phyloP scores from a whole-genome alignment of 495 filamentous ascomycete species.

The Xylaria sp. region DNA sequence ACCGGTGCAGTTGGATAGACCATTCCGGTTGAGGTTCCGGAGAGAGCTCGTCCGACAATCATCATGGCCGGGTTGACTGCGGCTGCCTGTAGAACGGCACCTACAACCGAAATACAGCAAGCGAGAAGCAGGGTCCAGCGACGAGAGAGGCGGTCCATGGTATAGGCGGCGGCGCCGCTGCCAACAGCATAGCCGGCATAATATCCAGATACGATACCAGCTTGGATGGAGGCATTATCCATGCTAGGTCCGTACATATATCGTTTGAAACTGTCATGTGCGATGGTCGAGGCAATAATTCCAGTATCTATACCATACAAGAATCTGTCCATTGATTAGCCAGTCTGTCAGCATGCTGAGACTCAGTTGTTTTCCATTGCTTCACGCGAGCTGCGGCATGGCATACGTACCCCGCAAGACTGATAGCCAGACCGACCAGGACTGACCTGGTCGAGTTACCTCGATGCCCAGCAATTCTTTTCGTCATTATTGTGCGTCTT shows the following conservation, averaged over 20 bases:
- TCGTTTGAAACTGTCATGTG: slow-evolving; percentile 39
- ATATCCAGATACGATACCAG: slow-evolving; percentile 45
- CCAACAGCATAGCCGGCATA: slow-evolving; percentile 42
- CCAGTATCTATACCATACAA: slow-evolving; percentile 35
- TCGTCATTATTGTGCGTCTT: neutral
- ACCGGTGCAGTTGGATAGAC: slow-evolving; percentile 37
- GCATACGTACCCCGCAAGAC: slow-evolving; percentile 19
- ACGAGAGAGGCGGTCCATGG: slow-evolving; percentile 37
- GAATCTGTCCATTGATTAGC: slow-evolving; percentile 24
- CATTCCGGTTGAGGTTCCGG: slow-evolving; percentile 43
- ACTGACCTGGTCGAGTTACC: slow-evolving; percentile 20
- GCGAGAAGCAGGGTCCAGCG: slow-evolving; percentile 35
- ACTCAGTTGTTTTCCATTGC: neutral
- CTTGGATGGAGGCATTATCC: slow-evolving; percentile 33
- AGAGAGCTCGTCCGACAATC: slow-evolving; percentile 44
- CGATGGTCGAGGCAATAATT: slow-evolving; percentile 43
- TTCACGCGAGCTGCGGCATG: neutral
- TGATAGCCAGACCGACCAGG: slow-evolving; percentile 4
- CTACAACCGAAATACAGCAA: slow-evolving; percentile 16
- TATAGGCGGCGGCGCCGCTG: slow-evolving; percentile 36
- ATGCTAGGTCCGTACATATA: slow-evolving; percentile 35
- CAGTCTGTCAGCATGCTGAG: neutral
- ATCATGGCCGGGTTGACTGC: slow-evolving; percentile 44
- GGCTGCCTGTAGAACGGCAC: slow-evolving; percentile 33
- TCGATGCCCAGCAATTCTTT: slow-evolving; percentile 13